phyloP scores from a whole-genome alignment of 495 filamentous ascomycete species.

The Pseudomonodictys pantanalensis region DNA sequence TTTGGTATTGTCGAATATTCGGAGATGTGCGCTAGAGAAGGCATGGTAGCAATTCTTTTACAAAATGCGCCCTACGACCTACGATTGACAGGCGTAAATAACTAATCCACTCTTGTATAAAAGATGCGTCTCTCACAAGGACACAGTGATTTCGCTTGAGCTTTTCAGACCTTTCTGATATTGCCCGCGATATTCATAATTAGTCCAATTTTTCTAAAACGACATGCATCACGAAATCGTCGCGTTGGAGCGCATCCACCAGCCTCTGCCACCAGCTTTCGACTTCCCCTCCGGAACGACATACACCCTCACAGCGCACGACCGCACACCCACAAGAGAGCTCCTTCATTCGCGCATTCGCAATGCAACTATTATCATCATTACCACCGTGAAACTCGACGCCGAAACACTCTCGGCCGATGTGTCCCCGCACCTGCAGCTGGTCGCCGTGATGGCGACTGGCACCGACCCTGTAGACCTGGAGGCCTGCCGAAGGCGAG shows the following conservation, averaged over 20 bases:
- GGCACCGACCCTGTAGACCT: conserved; percentile 54
- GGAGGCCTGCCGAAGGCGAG: conserved; percentile 44
- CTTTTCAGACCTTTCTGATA: too few species aligned
- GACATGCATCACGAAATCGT: conserved; percentile 45
- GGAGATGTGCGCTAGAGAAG: too few species aligned
- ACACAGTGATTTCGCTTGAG: too few species aligned
- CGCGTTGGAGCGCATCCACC: conserved; percentile 48
- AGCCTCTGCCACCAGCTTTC: conserved; percentile 44
- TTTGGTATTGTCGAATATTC: too few species aligned
- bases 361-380: conserved; percentile 52
- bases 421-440: conserved; percentile 43
- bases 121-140: too few species aligned
- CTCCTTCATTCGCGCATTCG: conserved; percentile 40
- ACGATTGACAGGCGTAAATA: too few species aligned
- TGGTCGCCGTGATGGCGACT: conserved; percentile 51
- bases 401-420: conserved; percentile 38
- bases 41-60: too few species aligned
- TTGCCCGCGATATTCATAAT: not conserved
- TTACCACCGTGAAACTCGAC: conserved; percentile 43
- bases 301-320: conserved; percentile 39
- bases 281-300: conserved; percentile 41
- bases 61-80: too few species aligned
- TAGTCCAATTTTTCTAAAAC: not conserved
- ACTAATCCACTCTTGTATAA: too few species aligned
- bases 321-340: conserved; percentile 28